Conservation (phyloP, 140 eudicot genomes). For the Bidens hawaiensis region DNA sequence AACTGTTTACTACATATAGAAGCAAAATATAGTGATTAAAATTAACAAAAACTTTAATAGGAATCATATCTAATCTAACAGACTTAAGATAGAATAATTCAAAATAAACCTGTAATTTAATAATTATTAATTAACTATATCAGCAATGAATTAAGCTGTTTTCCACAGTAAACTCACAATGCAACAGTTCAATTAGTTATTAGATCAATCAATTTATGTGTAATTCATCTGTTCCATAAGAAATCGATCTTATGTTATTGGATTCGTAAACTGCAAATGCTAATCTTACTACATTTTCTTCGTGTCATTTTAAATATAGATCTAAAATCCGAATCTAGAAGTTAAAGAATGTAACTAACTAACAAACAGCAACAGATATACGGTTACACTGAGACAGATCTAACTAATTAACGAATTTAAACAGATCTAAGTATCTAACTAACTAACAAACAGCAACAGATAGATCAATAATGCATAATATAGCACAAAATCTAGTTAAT, state of each 20-base stretch:
- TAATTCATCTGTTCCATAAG: not conserved
- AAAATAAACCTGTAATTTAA: too few relatives aligned
- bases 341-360: not conserved
- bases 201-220: not conserved
- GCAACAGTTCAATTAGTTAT: not conserved
- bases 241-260: not conserved
- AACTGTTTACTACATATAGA: constrained; percentile 2
- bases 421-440: constrained; percentile 3
- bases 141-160: too few relatives aligned
- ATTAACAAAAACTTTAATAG: not conserved
- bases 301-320: not conserved
- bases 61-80: constrained; percentile 1
- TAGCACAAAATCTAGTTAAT: constrained; percentile 6
- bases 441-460: too few relatives aligned
- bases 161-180: too few relatives aligned
- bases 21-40: not conserved
- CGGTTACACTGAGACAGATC: too few relatives aligned
- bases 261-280: not conserved
- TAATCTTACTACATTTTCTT: not conserved
- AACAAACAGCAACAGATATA: too few relatives aligned
- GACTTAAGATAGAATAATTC: not conserved
- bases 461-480: not conserved
- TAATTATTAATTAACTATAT: too few relatives aligned
- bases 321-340: not conserved
- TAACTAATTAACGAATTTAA: not conserved